Percentiles rank a stretch among this genome's conserved stretches.
phyloP scores from a whole-genome alignment of 495 filamentous ascomycete species.

The Emericellopsis terricola region DNA sequence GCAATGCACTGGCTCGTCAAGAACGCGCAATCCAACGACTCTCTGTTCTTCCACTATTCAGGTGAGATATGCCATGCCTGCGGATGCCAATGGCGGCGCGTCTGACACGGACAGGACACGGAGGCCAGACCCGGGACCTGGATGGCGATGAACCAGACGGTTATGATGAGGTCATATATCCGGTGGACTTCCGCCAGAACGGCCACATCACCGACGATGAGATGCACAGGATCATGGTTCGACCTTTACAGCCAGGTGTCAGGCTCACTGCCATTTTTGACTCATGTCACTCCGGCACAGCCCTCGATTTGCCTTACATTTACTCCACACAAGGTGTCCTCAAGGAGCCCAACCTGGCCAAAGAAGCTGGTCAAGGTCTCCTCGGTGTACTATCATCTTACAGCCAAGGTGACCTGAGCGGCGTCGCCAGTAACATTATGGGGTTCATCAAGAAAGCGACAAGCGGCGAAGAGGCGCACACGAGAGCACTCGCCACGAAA shows the following conservation, averaged over 20 bases:
- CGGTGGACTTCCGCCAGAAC: conserved; percentile 75
- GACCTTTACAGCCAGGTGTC: conserved; percentile 61
- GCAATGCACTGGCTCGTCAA: conserved; percentile 99
- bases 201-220: conserved; percentile 97
- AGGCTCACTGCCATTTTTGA: conserved; percentile 96
- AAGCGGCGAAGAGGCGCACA: conserved; percentile 61
- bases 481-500: conserved; percentile 70
- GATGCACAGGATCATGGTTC: conserved; percentile 96
- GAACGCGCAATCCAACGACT: conserved; percentile 85
- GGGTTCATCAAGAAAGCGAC: conserved; percentile 90
- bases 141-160: conserved; percentile 92
- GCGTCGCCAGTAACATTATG: conserved; percentile 63
- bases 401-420: conserved; percentile 71
- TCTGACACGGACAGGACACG: conserved; percentile 46
- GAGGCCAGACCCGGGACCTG: conserved; percentile 88
- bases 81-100: background rate
- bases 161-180: conserved; percentile 96
- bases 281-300: conserved; percentile 96
- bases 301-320: conserved; percentile 89
- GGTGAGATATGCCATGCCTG: conserved; percentile 31
- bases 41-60: conserved; percentile 96
- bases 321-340: conserved; percentile 90
- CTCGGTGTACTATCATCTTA: conserved; percentile 81
- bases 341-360: conserved; percentile 96
- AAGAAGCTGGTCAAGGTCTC: conserved; percentile 89